Evolutionary conservation across 805 yeast genomes (phyloP).

Genomic region (Nakazawaea holstii): DNA sequence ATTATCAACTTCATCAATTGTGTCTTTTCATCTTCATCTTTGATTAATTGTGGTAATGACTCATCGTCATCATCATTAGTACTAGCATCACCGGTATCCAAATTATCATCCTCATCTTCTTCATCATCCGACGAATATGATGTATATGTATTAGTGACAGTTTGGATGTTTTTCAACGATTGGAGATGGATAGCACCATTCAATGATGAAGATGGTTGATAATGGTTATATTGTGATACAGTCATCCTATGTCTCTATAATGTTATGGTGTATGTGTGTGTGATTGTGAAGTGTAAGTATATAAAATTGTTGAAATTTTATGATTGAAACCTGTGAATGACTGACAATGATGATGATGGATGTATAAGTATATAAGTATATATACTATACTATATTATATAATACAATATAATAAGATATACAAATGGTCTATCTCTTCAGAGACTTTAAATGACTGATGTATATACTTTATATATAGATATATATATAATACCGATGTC

Average conservation of each 20-base stretch:
- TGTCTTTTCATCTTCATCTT: neutral
- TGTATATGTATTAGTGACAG: neutral
- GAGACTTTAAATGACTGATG: neutral
- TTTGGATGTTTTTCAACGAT: neutral
- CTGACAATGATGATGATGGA: too few species aligned
- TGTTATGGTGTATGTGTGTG: too few species aligned
- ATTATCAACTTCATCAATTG: slow-evolving; percentile 8
- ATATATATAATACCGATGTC: neutral
- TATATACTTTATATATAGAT: neutral
- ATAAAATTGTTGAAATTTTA: too few species aligned
- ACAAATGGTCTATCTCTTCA: neutral
- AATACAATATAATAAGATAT: too few species aligned
- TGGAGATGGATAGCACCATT: neutral
- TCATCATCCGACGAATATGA: slow-evolving; percentile 1
- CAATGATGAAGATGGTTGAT: neutral
- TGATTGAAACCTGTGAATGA: too few species aligned
- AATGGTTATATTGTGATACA: neutral
- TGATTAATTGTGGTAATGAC: neutral
- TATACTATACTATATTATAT: neutral
- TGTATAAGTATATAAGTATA: neutral
- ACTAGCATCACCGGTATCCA: neutral
- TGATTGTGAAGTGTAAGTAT: too few species aligned
- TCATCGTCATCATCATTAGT: neutral
- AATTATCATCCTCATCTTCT: neutral
- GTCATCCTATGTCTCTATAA: neutral